Percentiles rank a stretch among this genome's conserved stretches.
Evolutionary conservation across 1,139 yeast species (phyloP).

Genomic region (Yamadazyma sp.): DNA sequence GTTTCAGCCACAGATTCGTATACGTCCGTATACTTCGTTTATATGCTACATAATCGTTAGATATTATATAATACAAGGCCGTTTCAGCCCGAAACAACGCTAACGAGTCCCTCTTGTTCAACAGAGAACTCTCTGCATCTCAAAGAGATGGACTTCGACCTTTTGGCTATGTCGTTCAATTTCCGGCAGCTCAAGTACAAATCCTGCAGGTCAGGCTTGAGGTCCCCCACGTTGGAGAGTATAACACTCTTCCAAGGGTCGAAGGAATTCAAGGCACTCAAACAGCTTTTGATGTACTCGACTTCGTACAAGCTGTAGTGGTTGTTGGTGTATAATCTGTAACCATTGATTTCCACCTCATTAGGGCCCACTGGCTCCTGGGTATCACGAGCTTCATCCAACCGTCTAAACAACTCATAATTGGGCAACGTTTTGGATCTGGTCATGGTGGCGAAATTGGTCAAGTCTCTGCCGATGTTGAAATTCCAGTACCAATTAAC

Average conservation of each 20-base stretch:
- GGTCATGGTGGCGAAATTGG: conserved; percentile 20
- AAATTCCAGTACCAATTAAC: conserved; percentile 41
- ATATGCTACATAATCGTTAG: no score
- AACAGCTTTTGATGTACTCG: conserved; percentile 39
- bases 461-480: conserved; percentile 35
- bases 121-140: conserved; percentile 29
- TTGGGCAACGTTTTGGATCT: conserved; percentile 35
- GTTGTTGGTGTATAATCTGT: conserved; percentile 18
- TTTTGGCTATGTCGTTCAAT: conserved; percentile 5
- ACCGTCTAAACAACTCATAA: not conserved
- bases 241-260: conserved; percentile 43
- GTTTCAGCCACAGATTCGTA: no score
- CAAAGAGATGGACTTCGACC: not conserved
- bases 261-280: conserved; percentile 40
- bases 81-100: conserved; percentile 6
- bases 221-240: conserved; percentile 29
- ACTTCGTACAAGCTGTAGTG: conserved; percentile 31
- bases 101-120: conserved; percentile 36
- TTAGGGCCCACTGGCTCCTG: not conserved
- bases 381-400: not conserved
- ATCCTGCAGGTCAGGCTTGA: conserved; percentile 14
- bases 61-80: no score
- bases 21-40: no score
- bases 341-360: conserved; percentile 5
- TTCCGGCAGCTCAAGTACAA: conserved; percentile 21